Conservation (phyloP, 306 rosid genomes). For the Adenanthera pavonina region DNA sequence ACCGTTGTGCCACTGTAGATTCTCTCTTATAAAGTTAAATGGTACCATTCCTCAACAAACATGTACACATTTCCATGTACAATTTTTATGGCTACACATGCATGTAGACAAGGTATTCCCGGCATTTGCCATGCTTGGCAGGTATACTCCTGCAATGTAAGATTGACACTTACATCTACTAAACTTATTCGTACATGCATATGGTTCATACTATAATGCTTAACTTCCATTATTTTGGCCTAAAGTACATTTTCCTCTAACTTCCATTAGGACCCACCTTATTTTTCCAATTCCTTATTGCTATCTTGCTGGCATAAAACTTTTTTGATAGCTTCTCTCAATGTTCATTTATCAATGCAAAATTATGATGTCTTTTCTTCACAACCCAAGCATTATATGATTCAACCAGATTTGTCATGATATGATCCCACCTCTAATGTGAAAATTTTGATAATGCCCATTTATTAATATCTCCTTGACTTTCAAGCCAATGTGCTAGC, state of each 20-base stretch:
- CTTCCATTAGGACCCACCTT: background rate
- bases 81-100: too few species aligned
- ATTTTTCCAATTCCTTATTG: background rate
- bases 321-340: background rate
- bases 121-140: slow-evolving; percentile 6
- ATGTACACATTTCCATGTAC: too few species aligned
- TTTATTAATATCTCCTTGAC: background rate
- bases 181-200: background rate
- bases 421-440: background rate
- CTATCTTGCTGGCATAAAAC: background rate
- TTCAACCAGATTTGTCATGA: background rate
- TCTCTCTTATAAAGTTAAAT: too few species aligned
- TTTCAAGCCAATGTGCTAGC: background rate
- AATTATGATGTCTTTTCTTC: background rate
- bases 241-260: background rate
- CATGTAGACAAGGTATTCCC: background rate
- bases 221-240: background rate
- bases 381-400: background rate
- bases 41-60: too few species aligned
- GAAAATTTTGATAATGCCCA: background rate
- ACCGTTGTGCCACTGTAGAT: too few species aligned
- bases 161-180: background rate
- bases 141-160: background rate
- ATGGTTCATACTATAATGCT: background rate
- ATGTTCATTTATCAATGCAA: background rate